Conservation (phyloP, 1,284 basidiomycete species). For the Rhodotorula glutinis region DNA sequence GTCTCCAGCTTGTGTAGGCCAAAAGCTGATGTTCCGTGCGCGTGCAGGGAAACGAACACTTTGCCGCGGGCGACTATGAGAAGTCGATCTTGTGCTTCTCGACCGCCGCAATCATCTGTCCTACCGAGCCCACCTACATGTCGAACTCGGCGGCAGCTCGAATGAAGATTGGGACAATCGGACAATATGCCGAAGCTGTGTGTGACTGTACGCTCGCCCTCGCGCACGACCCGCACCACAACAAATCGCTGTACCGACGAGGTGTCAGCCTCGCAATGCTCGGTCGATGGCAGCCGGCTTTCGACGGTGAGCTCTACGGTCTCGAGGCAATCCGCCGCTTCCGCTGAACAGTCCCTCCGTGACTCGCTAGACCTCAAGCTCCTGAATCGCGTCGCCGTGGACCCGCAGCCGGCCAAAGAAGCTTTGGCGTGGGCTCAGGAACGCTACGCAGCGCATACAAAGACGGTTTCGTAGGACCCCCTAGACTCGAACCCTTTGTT, state of each 20-base stretch:
- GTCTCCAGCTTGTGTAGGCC: not conserved
- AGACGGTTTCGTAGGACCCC: not conserved
- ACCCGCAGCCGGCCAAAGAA: slow-evolving; percentile 20
- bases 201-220: slow-evolving; percentile 36
- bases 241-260: slow-evolving; percentile 37
- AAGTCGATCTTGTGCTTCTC: slow-evolving; percentile 33
- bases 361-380: slow-evolving; percentile 11
- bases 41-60: slow-evolving; percentile 32
- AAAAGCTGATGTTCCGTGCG: not conserved
- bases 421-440: slow-evolving; percentile 26
- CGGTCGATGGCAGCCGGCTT: slow-evolving; percentile 25
- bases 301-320: slow-evolving; percentile 11
- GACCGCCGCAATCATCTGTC: slow-evolving; percentile 28
- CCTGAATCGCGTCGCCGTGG: slow-evolving; percentile 13
- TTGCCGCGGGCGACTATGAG: slow-evolving; percentile 24
- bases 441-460: slow-evolving; percentile 5
- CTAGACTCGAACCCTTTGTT: not conserved
- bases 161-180: slow-evolving; percentile 28
- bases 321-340: not conserved
- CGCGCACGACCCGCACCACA: slow-evolving; percentile 12
- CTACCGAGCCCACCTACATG: slow-evolving; percentile 14
- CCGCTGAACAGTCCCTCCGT: too few relatives aligned
- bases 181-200: slow-evolving; percentile 35
- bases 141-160: slow-evolving; percentile 36
- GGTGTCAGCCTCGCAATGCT: slow-evolving; percentile 22